phyloP scores from a whole-genome alignment of 1,139 yeast species.

The Spathaspora jeffriesii region DNA sequence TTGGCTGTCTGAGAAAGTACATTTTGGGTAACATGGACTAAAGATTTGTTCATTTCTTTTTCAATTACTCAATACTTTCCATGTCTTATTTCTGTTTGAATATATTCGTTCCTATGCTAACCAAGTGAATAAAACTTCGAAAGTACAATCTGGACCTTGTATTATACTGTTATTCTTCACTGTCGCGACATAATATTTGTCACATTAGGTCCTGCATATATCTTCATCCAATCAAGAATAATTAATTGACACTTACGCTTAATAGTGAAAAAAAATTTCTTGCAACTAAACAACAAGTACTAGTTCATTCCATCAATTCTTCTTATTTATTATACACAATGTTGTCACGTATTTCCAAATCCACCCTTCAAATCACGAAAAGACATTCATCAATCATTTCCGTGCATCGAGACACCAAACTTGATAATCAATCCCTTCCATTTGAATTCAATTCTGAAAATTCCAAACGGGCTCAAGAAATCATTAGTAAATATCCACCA shows the following conservation, averaged over 20 bases:
- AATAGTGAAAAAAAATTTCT: constrained; percentile 1
- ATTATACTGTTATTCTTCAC: too few species aligned
- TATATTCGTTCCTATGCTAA: too few species aligned
- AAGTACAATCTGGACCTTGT: too few species aligned
- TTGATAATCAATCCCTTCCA: constrained; percentile 67
- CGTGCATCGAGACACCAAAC: constrained; percentile 73
- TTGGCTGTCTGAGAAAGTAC: too few species aligned
- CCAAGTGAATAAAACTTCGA: too few species aligned
- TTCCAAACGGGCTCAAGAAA: constrained; percentile 66
- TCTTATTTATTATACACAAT: constrained; percentile 9
- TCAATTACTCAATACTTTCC: too few species aligned
- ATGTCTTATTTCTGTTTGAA: too few species aligned
- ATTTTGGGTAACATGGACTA: too few species aligned
- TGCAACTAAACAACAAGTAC: not conserved
- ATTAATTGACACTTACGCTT: not conserved
- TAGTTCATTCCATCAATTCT: too few species aligned
- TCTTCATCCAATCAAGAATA: constrained; percentile 1
- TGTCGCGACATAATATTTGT: constrained; percentile 1
- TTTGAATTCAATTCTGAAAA: constrained; percentile 79
- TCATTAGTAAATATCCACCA: constrained; percentile 79
- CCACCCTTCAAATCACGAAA: constrained; percentile 10
- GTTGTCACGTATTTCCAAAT: constrained; percentile 14
- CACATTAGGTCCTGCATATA: not conserved
- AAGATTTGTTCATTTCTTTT: too few species aligned
- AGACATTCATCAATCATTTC: constrained; percentile 49